Evolutionary conservation across 768 basidiomycete species (phyloP), one percentile per base, ranked within the genome.

Genomic region (Chalciporus sphaerocephalus): DNA sequence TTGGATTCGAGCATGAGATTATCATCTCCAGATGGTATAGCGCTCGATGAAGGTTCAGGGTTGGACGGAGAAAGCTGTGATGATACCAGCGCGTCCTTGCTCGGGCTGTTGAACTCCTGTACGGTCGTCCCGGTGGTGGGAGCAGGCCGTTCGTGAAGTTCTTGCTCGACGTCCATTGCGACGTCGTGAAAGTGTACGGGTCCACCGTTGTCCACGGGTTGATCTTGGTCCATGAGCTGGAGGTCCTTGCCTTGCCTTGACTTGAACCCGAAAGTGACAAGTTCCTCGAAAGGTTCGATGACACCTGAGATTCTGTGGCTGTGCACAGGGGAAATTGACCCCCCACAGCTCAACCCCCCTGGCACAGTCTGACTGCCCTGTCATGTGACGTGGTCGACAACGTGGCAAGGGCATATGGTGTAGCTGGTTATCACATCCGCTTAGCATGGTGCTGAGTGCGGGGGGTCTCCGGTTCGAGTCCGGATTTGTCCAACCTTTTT

Each of bases 341-440:
- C 27, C 27, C 27, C 27, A 5, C n/a, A n/a, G n/a, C n/a, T n/a
- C n/a, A n/a, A n/a, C n/a, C n/a, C n/a, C n/a, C n/a, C n/a, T n/a
- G n/a, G n/a, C n/a, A n/a, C n/a, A n/a, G n/a, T n/a, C n/a, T n/a
- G n/a, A n/a, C n/a, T n/a, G n/a, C n/a, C n/a, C n/a, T n/a, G n/a
- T n/a, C n/a, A n/a, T n/a, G n/a, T n/a, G n/a, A n/a, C n/a, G n/a
- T n/a, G n/a, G n/a, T n/a, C n/a, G n/a, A n/a, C n/a, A n/a, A n/a
- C n/a, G n/a, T n/a, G n/a, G n/a, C n/a, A n/a, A n/a, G 64, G 64
- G 65, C 64, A 65, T 67, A 65, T 61, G 66, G 64, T 65, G 64
- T 65, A 65, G 64, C 64, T 65, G 64, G 66, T 64, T 68, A 66
- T 65, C 66, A 66, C 66, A 67, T 67, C 64, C 66, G 59, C 64